Conservation (phyloP, 176 grass and related monocot genomes). For the Olyra latifolia region DNA sequence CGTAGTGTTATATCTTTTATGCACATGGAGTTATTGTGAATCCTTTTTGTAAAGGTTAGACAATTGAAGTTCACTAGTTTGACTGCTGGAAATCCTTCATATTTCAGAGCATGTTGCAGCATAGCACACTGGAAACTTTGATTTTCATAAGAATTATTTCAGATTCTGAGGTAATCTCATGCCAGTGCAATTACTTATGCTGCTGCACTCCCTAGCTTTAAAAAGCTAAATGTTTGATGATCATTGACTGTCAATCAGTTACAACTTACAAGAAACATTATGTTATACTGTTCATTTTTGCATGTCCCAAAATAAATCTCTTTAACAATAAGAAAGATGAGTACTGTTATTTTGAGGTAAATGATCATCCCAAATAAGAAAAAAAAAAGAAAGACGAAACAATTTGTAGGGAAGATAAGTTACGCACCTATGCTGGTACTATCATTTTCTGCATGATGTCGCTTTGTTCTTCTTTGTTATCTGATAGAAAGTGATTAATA, state of each 20-base stretch:
- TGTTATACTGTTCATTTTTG: neutral
- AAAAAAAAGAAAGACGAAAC: neutral
- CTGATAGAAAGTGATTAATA: neutral
- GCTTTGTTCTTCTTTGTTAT: conserved; percentile 1
- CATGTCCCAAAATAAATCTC: neutral
- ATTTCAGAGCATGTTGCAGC: conserved; percentile 56
- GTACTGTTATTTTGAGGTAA: neutral
- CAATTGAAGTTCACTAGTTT: neutral
- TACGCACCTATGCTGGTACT: neutral
- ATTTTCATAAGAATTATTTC: conserved; percentile 64
- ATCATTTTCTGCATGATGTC: conserved; percentile 7
- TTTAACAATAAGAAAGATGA: neutral
- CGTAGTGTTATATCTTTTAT: conserved; percentile 3
- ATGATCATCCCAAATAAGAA: neutral
- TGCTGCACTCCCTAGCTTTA: neutral
- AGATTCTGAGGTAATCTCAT: conserved; percentile 64
- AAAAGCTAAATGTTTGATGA: neutral
- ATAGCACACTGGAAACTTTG: conserved; percentile 57
- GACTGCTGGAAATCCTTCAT: conserved; percentile 26
- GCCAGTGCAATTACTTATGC: neutral
- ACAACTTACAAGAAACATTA: conserved; percentile 10
- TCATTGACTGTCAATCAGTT: conserved; percentile 20
- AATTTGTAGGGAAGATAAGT: neutral
- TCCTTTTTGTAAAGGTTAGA: conserved; percentile 1
- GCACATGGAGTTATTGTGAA: neutral